Evolutionary conservation across 208 protist species (phyloP), one percentile per base, ranked within the genome.

Genomic region (Leishmania arabica): DNA sequence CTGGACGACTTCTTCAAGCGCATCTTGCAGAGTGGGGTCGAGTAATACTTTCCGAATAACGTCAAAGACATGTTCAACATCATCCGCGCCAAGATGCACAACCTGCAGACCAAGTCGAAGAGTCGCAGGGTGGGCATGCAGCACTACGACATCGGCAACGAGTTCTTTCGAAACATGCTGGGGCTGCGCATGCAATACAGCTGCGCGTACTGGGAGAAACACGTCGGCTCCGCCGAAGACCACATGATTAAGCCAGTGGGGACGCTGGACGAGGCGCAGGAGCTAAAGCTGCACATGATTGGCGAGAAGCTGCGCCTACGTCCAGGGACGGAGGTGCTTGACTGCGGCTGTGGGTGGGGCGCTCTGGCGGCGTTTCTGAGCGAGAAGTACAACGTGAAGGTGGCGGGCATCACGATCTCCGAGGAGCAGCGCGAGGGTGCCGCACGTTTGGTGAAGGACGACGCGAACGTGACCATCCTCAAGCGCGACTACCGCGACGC

Each of bases 301-400:
- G 93, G 90, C 45, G 88, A 94, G 56, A 95, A 95, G 85, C 84
- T 96, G 31, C 82, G 84, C 40, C 84, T 96, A 66, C 85, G 90
- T 84, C 69, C 86, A 19, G 91, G 91, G 74, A 79, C 90, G 81
- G 81, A 84, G 73, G 88, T 96, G 80, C 86, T 96, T 21, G 93
- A 96, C 81, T 89, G 94, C 34, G 93, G 93, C 66, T 96, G 93
- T 70, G 93, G 93, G 34, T 96, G 93, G 93, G 93, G 93, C n/a
- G 85, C 85, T 7, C 84, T 96, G 40, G 89, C 87, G 51, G 80
- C 74, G 42, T 93, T 88, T 69, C 88, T 94, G 19, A 89, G 82
- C 56, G 86, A 94, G 76, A 80, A 74, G 47, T 93, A 93, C 84
- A 62, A 89, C 15, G 92, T 93, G 21, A 87, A 87, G 73, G 88